Conservation (phyloP, 2,329 filamentous ascomycete species). For the Phyllosticta citrichinensis region DNA sequence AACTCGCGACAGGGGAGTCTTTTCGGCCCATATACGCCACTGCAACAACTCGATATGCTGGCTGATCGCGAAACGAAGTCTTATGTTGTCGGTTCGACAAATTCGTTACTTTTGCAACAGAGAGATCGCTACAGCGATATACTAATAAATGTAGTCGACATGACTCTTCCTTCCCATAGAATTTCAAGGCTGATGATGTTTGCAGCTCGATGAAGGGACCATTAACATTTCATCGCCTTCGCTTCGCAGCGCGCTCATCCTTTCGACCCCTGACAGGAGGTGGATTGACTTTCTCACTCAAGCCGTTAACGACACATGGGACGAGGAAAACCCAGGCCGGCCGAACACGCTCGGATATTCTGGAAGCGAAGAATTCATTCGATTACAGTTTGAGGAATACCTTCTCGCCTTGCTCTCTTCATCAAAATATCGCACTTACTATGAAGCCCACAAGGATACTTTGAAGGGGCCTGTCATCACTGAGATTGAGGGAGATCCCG, state of each 20-base stretch:
- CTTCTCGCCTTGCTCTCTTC: conserved; percentile 78
- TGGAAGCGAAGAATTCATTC: conserved; percentile 94
- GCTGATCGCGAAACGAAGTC: conserved; percentile 93
- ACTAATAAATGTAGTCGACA: conserved; percentile 59
- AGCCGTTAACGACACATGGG: conserved; percentile 93
- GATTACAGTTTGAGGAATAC: conserved; percentile 95
- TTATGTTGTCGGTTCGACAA: conserved; percentile 94
- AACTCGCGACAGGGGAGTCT: conserved; percentile 60
- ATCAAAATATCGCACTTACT: conserved; percentile 67
- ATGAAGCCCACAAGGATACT: conserved; percentile 37
- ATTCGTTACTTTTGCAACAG: conserved; percentile 85
- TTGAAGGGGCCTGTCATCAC: conserved; percentile 49
- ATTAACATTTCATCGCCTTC: conserved; percentile 76
- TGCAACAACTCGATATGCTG: conserved; percentile 89
- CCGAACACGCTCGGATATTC: conserved; percentile 94
- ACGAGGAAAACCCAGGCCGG: conserved; percentile 73
- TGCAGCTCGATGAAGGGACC: conserved; percentile 70
- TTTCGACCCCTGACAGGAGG: conserved; percentile 78
- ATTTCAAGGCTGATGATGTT: not conserved
- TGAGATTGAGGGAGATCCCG: conserved; percentile 65
- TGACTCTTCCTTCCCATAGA: too few relatives aligned
- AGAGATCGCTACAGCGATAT: conserved; percentile 95
- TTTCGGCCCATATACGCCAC: conserved; percentile 90
- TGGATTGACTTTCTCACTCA: conserved; percentile 97
- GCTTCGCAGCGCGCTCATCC: conserved; percentile 60